Percentiles rank a stretch among this genome's conserved stretches.
These are phyloP conservation scores for Phytophthora foliorum DNA, from an alignment of 352 stramenopile genomes.

Conservation along the genomic window DNA sequence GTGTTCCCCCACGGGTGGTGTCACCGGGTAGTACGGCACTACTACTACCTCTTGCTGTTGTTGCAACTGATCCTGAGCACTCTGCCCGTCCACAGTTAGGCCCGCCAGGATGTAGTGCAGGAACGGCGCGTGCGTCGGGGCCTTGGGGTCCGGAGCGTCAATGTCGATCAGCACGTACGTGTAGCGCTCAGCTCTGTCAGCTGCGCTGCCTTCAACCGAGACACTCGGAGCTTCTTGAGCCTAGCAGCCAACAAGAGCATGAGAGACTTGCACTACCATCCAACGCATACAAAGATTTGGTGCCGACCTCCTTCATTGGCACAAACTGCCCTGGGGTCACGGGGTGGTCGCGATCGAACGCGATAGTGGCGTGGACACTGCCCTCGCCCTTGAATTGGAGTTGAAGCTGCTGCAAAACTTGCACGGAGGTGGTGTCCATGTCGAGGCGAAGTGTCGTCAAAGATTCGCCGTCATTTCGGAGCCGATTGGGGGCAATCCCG, in stretches of 20 bases:
- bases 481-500: constrained; percentile 15
- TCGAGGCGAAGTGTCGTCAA: constrained; percentile 24
- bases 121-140: constrained; percentile 70
- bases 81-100: constrained; percentile 14
- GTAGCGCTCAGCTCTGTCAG: constrained; percentile 41
- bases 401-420: constrained; percentile 25
- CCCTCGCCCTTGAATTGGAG: constrained; percentile 20
- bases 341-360: constrained; percentile 31
- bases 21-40: constrained; percentile 72
- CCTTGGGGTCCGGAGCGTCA: constrained; percentile 63
- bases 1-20: constrained; percentile 58
- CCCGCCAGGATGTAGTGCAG: constrained; percentile 73
- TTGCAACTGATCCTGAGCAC: not conserved
- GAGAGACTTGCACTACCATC: constrained; percentile 10
- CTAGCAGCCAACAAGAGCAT: constrained; percentile 21
- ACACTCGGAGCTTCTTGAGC: constrained; percentile 44
- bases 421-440: constrained; percentile 2
- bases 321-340: constrained; percentile 39
- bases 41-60: constrained; percentile 34
- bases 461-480: constrained; percentile 8
- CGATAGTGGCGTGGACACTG: constrained; percentile 34
- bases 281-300: constrained; percentile 4
- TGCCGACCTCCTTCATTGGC: constrained; percentile 43
- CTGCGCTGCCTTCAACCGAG: constrained; percentile 20
- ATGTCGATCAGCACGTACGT: constrained; percentile 80